Base-by-base conservation (phyloP, 2,329 filamentous ascomycete species). In the Balansia obtecta region DNA sequence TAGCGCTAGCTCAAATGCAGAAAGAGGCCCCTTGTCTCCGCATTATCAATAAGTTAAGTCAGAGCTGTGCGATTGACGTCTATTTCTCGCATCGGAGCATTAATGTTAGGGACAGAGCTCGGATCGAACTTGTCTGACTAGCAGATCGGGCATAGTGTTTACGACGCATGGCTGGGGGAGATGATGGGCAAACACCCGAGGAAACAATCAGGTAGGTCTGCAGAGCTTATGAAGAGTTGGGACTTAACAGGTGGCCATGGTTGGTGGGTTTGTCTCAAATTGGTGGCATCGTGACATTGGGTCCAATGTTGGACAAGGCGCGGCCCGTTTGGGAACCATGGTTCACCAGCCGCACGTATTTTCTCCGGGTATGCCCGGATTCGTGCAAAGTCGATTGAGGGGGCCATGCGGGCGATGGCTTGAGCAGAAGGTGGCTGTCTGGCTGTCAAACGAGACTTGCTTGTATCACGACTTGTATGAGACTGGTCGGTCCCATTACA, bases 381-480 rank as follows among this genome's bases (percentile, higher is more conserved):
- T 37, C 15, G 34, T 37, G 15, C 34, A 37, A 37, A 37, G 34
- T 37, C 34, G 3, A 37, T 15, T 7, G 7, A 37, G 15, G 9
- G 34, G 15, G 20, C 20, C 4, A 22, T 13, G 39, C 34, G 10
- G 15, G 39, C 39, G 18, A 33, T 27, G 46, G 18, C 15, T 32
- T 12, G 11, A n/a, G 30, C n/a, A 22, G 15, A 30, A 2, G 12
- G n/a, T 34, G 37, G 22, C 37, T 20, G 4, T n/a, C 12, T 27
- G 15, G 27, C 10, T 18, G 42, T 30, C 27, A 22, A 34, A 13
- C 20, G 16, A 41, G 47, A 38, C 27, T 32, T 49, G 47, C 27
- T 32, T 49, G 47, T 49, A 39, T 49, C 47, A 49, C 22, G 27
- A 37, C 12, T 37, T 37, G 39, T 48, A 39, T 13, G 38, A 48